A percentile compares a stretch with the other conserved stretches of the same genome.
Evolutionary conservation across 2,329 filamentous ascomycete species (phyloP).

Genomic region (Diaporthe velutina): DNA sequence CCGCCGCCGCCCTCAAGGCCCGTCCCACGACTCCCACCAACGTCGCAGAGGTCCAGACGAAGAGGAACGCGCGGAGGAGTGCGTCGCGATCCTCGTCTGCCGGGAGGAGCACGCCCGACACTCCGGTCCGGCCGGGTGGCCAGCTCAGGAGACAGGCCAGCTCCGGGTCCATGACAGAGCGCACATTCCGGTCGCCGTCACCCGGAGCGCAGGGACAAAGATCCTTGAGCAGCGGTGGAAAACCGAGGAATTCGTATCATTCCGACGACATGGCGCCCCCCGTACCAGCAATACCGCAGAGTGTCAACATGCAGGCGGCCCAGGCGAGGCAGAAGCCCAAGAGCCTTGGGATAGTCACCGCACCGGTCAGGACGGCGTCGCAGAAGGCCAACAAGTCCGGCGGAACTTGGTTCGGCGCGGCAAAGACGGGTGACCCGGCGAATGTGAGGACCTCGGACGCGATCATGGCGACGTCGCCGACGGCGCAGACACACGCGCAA

Average conservation of each 20-base stretch:
- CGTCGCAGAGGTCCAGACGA: constrained; percentile 87
- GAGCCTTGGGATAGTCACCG: constrained; percentile 55
- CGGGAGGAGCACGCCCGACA: constrained; percentile 40
- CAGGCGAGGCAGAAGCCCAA: constrained; percentile 40
- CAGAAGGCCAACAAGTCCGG: constrained; percentile 58
- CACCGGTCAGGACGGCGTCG: constrained; percentile 65
- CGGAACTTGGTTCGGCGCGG: constrained; percentile 64
- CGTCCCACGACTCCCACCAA: constrained; percentile 83
- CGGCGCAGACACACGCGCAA: constrained; percentile 40
- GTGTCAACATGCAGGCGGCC: constrained; percentile 49
- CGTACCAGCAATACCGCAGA: constrained; percentile 78
- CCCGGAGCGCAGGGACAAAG: constrained; percentile 56
- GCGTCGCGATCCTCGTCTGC: constrained; percentile 78
- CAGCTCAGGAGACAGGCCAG: constrained; percentile 75
- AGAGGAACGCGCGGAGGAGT: constrained; percentile 81
- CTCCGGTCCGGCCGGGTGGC: constrained; percentile 43
- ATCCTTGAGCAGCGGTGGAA: constrained; percentile 49
- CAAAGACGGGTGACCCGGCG: constrained; percentile 56
- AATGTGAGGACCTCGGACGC: constrained; percentile 61
- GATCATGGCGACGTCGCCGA: constrained; percentile 50
- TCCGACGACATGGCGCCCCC: constrained; percentile 77
- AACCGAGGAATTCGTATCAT: constrained; percentile 28
- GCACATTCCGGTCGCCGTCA: constrained; percentile 86
- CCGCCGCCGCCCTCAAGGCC: constrained; percentile 85
- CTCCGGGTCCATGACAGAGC: constrained; percentile 86